Conservation (phyloP, 495 filamentous ascomycete species). For the Collariella sp. region DNA sequence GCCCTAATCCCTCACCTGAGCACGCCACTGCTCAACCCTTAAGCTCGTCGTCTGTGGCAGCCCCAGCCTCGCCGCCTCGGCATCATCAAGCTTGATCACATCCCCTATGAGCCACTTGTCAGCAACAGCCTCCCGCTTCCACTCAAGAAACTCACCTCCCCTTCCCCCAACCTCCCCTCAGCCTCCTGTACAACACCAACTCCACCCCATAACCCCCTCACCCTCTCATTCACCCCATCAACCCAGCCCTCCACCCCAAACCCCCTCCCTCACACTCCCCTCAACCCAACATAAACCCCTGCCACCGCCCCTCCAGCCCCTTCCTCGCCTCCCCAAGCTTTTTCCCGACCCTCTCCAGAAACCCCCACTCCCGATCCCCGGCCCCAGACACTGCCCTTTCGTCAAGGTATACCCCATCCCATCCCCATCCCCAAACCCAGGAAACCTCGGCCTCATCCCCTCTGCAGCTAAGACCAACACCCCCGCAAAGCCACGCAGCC, state of each 20-base stretch:
- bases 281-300: slow-evolving; percentile 4
- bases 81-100: slow-evolving; percentile 1
- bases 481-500: neutral
- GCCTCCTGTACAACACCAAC: neutral
- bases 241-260: neutral
- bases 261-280: slow-evolving; percentile 6
- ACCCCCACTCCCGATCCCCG: neutral
- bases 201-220: neutral
- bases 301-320: slow-evolving; percentile 1
- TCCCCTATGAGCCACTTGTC: neutral
- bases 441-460: neutral
- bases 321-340: slow-evolving; percentile 1
- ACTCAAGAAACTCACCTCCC: neutral
- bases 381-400: neutral
- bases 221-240: slow-evolving; percentile 4
- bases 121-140: neutral
- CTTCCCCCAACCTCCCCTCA: neutral
- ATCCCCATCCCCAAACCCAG: neutral
- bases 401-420: too few relatives aligned
- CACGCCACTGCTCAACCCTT: slow-evolving; percentile 14
- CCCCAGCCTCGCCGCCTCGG: slow-evolving; percentile 3
- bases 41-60: slow-evolving; percentile 1
- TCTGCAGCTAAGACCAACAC: slow-evolving; percentile 18
- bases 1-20: neutral
- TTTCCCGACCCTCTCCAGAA: slow-evolving; percentile 7